Evolutionary conservation across 2,329 filamentous ascomycete species (phyloP).

Genomic region (Neonectria magnoliae): DNA sequence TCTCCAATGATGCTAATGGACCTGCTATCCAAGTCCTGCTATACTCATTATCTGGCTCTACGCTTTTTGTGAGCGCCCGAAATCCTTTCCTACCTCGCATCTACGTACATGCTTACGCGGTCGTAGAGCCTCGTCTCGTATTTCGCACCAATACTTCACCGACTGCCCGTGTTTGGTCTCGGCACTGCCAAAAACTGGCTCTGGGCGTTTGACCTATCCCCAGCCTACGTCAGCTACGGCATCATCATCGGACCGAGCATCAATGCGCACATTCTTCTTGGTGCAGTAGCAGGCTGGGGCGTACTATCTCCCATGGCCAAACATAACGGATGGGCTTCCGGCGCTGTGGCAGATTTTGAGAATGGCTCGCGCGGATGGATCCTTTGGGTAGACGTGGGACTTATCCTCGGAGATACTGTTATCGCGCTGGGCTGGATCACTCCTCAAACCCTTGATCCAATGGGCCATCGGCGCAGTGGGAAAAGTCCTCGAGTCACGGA

Average conservation of each 20-base stretch:
- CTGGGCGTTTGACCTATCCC: constrained; percentile 89
- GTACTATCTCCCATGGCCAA: constrained; percentile 86
- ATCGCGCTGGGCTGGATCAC: too few relatives aligned
- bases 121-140: background rate
- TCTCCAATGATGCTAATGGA: too few relatives aligned
- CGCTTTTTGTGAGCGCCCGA: too few relatives aligned
- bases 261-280: constrained; percentile 88
- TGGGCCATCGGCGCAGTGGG: too few relatives aligned
- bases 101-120: too few relatives aligned
- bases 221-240: constrained; percentile 89
- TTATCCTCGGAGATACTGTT: background rate
- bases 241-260: constrained; percentile 94
- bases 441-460: too few relatives aligned
- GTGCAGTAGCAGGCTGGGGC: constrained; percentile 85
- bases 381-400: constrained; percentile 71
- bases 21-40: too few relatives aligned
- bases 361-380: constrained; percentile 95
- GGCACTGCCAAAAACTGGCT: constrained; percentile 80
- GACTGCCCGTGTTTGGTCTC: constrained; percentile 80
- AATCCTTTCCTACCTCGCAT: too few relatives aligned
- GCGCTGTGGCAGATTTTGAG: constrained; percentile 83
- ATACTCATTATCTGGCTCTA: too few relatives aligned
- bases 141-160: constrained; percentile 74
- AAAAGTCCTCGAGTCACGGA: background rate
- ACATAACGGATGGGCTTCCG: constrained; percentile 81